Base-by-base conservation (phyloP, 148 eudicot species). In the Arbutus unedo region DNA sequence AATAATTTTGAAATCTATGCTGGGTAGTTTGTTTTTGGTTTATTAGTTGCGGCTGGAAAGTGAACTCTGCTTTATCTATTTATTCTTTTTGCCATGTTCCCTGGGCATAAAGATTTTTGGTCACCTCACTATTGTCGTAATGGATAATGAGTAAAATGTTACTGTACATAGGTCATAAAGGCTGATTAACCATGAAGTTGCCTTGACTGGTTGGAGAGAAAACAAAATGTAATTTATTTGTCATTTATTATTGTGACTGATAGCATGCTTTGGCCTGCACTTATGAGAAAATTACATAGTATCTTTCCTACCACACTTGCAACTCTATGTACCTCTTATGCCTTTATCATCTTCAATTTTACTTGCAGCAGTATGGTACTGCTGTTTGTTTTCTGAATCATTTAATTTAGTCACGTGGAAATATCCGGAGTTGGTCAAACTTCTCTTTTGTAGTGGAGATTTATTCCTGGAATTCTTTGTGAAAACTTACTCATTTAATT, bases 1-100 rank as follows among this genome's bases (percentile, higher is more conserved):
- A 76, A 9, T 48, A 60, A 38, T 18, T 60, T 82, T 15, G 8
- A 55, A 51, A 68, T 67, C 53, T 16, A 43, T 64, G 55, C 18
- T 56, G 11, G 11, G 49, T 16, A 44, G 18, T 44, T n/a, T 67
- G 43, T 81, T 41, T 55, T 68, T 44, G 23, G 74, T 79, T 79
- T 82, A 64, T 66, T 55, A 51, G 77, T 50, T 60, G 45, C 31
- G 6, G 78, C 83, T 81, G 71, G 43, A 38, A 55, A 55, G 66
- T 71, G 51, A 56, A 31, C 16, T 15, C 13, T 23, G 21, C 56
- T 55, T 77, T 83, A 16, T 75, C 19, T 62, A 31, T 60, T 68
- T 67, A 55, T 48, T 80, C 50, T 45, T 41, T 57, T 45, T 83
- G 74, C 71, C 21, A 45, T 67, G 50, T 67, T 45, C 76, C 23